Evolutionary conservation across 495 filamentous ascomycete genomes (phyloP).

Genomic region (Aspergillus campestris): DNA sequence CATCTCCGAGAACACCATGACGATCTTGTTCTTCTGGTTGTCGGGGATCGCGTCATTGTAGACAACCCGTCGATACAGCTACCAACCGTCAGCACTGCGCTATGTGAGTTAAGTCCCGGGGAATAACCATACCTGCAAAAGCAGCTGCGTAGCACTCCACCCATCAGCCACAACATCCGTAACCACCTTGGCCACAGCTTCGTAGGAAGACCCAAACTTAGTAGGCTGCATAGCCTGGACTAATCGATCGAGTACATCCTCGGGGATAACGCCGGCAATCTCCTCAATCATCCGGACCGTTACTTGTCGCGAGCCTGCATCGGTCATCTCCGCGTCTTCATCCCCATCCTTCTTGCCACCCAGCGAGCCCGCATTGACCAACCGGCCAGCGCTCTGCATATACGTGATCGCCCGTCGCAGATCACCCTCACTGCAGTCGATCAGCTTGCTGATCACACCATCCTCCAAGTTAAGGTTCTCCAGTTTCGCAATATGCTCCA

Average conservation of each 20-base stretch:
- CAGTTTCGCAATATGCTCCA: conserved; percentile 70
- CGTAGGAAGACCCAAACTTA: conserved; percentile 55
- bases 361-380: conserved; percentile 52
- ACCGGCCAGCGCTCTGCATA: conserved; percentile 77
- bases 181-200: conserved; percentile 65
- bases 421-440: conserved; percentile 86
- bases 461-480: conserved; percentile 69
- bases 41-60: conserved; percentile 78
- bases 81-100: conserved; percentile 2
- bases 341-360: conserved; percentile 40
- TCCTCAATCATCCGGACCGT: conserved; percentile 80
- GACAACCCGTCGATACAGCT: conserved; percentile 79
- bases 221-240: conserved; percentile 70
- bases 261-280: conserved; percentile 91
- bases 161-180: conserved; percentile 92
- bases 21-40: conserved; percentile 82
- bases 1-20: conserved; percentile 79
- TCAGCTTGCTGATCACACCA: conserved; percentile 73
- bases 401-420: conserved; percentile 93
- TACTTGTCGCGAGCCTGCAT: conserved; percentile 38
- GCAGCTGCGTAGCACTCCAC: conserved; percentile 90
- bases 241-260: conserved; percentile 58
- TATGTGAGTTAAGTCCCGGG: not conserved
- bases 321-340: conserved; percentile 42
- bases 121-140: conserved; percentile 54